These are phyloP conservation scores for Botrytis galanthina DNA, from an alignment of 2,329 filamentous ascomycete species.

Conservation along the genomic window DNA sequence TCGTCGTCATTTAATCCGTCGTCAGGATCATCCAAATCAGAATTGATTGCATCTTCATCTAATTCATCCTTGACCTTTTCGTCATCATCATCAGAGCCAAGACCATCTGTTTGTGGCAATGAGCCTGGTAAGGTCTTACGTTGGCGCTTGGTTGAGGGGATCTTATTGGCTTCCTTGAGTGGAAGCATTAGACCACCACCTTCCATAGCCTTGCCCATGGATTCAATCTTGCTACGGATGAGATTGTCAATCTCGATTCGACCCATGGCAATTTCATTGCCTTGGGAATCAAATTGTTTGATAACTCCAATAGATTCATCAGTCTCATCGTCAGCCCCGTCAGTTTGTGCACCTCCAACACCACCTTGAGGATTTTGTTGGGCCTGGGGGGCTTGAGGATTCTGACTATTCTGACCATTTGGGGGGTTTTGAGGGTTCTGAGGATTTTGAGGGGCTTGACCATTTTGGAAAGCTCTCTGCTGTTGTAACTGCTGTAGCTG, in stretches of 20 bases:
- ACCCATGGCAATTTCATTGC: slow-evolving; percentile 55
- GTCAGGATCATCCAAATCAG: slow-evolving; percentile 92
- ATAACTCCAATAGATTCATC: slow-evolving; percentile 55
- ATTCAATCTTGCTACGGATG: slow-evolving; percentile 66
- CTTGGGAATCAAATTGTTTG: slow-evolving; percentile 52
- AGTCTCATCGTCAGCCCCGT: slow-evolving; percentile 65
- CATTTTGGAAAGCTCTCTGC: slow-evolving; percentile 30
- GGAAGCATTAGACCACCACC: slow-evolving; percentile 75
- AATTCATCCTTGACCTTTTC: slow-evolving; percentile 56
- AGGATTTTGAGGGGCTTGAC: slow-evolving; percentile 22
- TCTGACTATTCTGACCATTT: slow-evolving; percentile 39
- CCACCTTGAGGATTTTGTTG: slow-evolving; percentile 40
- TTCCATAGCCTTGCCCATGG: slow-evolving; percentile 66
- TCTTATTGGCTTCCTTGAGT: slow-evolving; percentile 44
- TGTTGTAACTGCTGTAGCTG: slow-evolving; percentile 10
- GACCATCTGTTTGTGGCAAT: slow-evolving; percentile 56
- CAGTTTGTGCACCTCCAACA: slow-evolving; percentile 62
- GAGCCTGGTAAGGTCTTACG: slow-evolving; percentile 29
- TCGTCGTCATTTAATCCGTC: slow-evolving; percentile 81
- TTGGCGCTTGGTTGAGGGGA: slow-evolving; percentile 39
- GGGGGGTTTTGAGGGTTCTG: slow-evolving; percentile 26
- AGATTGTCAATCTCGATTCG: slow-evolving; percentile 65
- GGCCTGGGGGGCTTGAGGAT: slow-evolving; percentile 15
- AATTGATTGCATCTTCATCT: slow-evolving; percentile 97
- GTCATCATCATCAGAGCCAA: slow-evolving; percentile 55